Conservation (phyloP, 1,284 basidiomycete genomes). For the Blastosporella zonata region DNA sequence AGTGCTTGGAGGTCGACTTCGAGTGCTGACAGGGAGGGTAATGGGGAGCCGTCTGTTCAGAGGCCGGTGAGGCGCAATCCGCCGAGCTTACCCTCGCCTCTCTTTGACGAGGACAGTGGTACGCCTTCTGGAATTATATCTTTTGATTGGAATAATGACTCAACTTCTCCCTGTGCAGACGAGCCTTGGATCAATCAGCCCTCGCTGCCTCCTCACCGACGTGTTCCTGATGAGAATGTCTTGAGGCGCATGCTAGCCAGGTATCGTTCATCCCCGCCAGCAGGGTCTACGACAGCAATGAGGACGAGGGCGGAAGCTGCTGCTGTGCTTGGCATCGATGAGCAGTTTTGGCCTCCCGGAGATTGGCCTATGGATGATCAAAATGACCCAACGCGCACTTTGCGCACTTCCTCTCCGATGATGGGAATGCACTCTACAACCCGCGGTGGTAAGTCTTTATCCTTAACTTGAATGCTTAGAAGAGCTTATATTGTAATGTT, state of each 20-base stretch:
- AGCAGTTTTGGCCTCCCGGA: background rate
- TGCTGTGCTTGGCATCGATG: background rate
- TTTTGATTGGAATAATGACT: no score
- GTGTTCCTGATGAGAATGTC: background rate
- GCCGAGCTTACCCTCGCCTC: slow-evolving; percentile 4
- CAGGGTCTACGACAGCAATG: background rate
- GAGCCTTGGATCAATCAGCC: no score
- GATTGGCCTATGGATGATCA: background rate
- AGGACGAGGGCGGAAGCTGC: slow-evolving; percentile 3
- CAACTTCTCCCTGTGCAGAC: no score
- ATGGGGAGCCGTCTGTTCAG: background rate
- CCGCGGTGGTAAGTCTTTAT: slow-evolving; percentile 9
- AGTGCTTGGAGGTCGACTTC: slow-evolving; percentile 10
- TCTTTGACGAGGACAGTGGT: no score
- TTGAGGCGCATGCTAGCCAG: background rate
- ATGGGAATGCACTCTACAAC: background rate
- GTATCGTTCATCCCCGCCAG: background rate
- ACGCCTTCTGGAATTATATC: no score
- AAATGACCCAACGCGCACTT: no score
- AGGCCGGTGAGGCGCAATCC: slow-evolving; percentile 1
- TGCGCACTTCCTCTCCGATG: background rate
- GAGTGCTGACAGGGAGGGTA: background rate
- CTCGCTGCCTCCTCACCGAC: no score
- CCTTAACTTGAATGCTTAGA: background rate
- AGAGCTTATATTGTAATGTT: background rate